A percentile compares a stretch with the other conserved stretches of the same genome.
Evolutionary conservation across 345 rosid species (phyloP).

Genomic region (Odontarrhena argentea): DNA sequence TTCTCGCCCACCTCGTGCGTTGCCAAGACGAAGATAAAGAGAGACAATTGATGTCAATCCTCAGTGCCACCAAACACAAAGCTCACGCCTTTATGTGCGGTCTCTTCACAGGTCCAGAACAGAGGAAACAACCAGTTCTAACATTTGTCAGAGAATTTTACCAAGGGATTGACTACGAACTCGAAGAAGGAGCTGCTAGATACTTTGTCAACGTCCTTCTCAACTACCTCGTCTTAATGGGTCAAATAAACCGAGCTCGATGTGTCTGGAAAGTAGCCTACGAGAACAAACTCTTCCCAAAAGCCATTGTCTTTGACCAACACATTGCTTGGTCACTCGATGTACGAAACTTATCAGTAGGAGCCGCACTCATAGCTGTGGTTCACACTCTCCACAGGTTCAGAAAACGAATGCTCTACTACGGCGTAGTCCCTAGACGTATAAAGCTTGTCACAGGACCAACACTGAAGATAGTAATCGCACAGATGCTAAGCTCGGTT

Average conservation of each 20-base stretch:
- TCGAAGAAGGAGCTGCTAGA: constrained; percentile 93
- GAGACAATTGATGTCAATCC: constrained; percentile 86
- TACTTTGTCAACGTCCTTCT: constrained; percentile 93
- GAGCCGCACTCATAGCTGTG: constrained; percentile 96
- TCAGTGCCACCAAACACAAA: constrained; percentile 75
- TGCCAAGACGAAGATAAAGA: constrained; percentile 91
- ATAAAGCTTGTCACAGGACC: constrained; percentile 97
- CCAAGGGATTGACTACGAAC: constrained; percentile 87
- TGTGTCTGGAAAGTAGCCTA: constrained; percentile 98
- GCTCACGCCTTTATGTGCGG: constrained; percentile 91
- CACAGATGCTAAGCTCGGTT: constrained; percentile 89
- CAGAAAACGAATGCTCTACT: constrained; percentile 91
- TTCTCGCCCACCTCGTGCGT: constrained; percentile 88
- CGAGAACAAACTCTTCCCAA: constrained; percentile 95
- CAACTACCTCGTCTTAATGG: constrained; percentile 95
- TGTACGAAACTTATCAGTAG: constrained; percentile 88
- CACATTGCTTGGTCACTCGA: constrained; percentile 99
- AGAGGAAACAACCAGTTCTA: constrained; percentile 85
- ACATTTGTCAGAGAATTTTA: constrained; percentile 87
- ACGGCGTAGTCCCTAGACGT: constrained; percentile 90
- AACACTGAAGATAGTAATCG: constrained; percentile 83
- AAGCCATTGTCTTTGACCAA: constrained; percentile 95
- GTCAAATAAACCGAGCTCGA: constrained; percentile 90
- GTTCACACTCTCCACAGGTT: constrained; percentile 95
- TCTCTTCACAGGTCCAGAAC: constrained; percentile 92